Conservation (phyloP, 2,329 filamentous ascomycete genomes). For the Diaporthe ilicicola region DNA sequence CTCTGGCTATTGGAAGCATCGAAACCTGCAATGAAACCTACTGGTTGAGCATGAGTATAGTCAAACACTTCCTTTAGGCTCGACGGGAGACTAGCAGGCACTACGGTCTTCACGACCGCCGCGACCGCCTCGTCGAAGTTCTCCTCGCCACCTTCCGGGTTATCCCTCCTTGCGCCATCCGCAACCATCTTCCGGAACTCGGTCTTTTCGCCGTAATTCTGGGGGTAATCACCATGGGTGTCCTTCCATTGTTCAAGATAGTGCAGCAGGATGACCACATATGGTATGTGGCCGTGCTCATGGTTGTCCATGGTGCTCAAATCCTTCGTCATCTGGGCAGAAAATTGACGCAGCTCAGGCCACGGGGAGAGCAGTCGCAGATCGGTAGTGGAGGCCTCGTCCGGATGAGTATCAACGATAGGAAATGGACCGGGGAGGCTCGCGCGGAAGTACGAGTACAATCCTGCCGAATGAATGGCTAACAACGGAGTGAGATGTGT, state of each 20-base stretch:
- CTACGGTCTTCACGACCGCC: constrained; percentile 88
- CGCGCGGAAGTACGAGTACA: constrained; percentile 89
- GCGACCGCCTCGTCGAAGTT: constrained; percentile 94
- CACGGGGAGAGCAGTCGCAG: constrained; percentile 86
- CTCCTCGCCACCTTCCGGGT: constrained; percentile 88
- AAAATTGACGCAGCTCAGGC: constrained; percentile 79
- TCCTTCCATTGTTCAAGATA: constrained; percentile 84
- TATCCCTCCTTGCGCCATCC: constrained; percentile 73
- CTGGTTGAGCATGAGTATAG: constrained; percentile 60
- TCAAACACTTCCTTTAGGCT: constrained; percentile 82
- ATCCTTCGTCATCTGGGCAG: constrained; percentile 70
- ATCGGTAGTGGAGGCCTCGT: constrained; percentile 84
- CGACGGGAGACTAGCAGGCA: constrained; percentile 71
- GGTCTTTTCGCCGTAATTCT: constrained; percentile 84
- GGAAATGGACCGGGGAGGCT: constrained; percentile 82
- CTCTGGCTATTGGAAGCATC: background rate
- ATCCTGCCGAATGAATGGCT: constrained; percentile 87
- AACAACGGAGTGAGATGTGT: constrained; percentile 76
- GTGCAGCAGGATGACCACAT: constrained; percentile 82
- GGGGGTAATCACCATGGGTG: constrained; percentile 73
- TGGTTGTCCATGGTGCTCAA: constrained; percentile 77
- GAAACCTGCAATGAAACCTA: constrained; percentile 57
- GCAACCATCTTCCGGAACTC: constrained; percentile 79
- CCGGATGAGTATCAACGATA: constrained; percentile 95
- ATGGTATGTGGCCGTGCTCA: constrained; percentile 91